phyloP scores from a whole-genome alignment of 345 rosid genomes.

The Syzygium oleosum region DNA sequence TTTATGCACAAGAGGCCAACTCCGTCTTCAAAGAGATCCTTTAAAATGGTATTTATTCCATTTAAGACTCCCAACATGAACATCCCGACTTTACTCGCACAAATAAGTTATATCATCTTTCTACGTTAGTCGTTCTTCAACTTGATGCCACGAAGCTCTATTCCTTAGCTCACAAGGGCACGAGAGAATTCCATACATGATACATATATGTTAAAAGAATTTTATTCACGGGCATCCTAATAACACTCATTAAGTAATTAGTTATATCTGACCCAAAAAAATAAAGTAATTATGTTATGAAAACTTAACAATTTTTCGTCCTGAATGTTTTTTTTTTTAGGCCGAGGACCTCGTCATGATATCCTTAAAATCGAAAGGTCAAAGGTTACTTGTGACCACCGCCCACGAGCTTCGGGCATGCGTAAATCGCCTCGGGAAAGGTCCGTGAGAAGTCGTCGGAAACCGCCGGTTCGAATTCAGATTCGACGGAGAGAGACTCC shows the following conservation, averaged over 20 bases:
- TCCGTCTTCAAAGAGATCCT: accelerated
- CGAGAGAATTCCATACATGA: accelerated
- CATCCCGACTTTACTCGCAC: accelerated
- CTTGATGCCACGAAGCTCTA: accelerated
- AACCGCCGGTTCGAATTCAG: background rate
- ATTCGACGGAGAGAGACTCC: background rate
- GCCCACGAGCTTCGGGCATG: background rate
- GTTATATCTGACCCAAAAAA: no score
- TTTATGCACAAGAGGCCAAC: accelerated
- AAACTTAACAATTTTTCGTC: no score
- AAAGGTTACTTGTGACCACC: background rate
- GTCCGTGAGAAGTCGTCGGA: background rate
- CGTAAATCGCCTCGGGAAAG: background rate
- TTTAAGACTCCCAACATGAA: accelerated
- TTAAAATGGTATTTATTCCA: background rate
- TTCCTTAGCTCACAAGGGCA: accelerated
- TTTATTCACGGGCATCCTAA: background rate
- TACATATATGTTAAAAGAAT: background rate
- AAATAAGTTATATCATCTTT: background rate
- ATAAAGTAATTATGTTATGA: no score
- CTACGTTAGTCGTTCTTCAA: accelerated
- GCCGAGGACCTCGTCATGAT: background rate
- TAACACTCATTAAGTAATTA: background rate
- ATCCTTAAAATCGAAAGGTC: background rate
- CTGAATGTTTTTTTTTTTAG: no score